Percentiles rank a stretch among this genome's conserved stretches.
These are phyloP conservation scores for Podaxis pistillaris DNA, from an alignment of 768 basidiomycete species.

Conservation along the genomic window DNA sequence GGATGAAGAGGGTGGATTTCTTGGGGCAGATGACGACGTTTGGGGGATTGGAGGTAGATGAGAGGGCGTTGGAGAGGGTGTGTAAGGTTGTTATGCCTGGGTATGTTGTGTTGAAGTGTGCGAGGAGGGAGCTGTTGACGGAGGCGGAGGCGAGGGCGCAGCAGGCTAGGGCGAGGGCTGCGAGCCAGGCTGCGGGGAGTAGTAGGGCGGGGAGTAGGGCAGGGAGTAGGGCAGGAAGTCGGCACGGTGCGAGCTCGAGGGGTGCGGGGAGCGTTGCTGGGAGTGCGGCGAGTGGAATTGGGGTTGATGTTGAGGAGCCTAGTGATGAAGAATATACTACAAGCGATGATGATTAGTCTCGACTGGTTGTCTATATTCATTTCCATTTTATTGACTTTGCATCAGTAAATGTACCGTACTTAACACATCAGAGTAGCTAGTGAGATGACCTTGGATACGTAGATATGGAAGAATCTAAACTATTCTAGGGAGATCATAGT, in stretches of 20 bases:
- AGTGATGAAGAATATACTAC: slow-evolving; percentile 10
- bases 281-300: background rate
- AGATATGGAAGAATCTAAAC: too few species aligned
- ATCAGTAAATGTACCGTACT: too few species aligned
- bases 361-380: background rate
- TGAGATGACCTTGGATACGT: too few species aligned
- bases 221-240: background rate
- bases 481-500: too few species aligned
- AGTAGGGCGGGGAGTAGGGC: background rate
- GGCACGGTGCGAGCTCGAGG: background rate
- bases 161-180: slow-evolving; percentile 33
- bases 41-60: slow-evolving; percentile 56
- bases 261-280: background rate
- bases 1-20: slow-evolving; percentile 68
- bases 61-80: slow-evolving; percentile 38
- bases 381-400: background rate
- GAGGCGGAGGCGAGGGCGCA: slow-evolving; percentile 50
- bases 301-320: slow-evolving; percentile 1
- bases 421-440: too few species aligned
- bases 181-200: slow-evolving; percentile 13
- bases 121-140: slow-evolving; percentile 44
- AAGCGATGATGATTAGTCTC: background rate
- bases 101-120: slow-evolving; percentile 57
- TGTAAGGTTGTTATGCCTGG: slow-evolving; percentile 54
- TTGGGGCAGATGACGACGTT: slow-evolving; percentile 57